These are phyloP conservation scores for Cryptosporidium bovis DNA, from an alignment of 169 alveolate species.

Conservation along the genomic window DNA sequence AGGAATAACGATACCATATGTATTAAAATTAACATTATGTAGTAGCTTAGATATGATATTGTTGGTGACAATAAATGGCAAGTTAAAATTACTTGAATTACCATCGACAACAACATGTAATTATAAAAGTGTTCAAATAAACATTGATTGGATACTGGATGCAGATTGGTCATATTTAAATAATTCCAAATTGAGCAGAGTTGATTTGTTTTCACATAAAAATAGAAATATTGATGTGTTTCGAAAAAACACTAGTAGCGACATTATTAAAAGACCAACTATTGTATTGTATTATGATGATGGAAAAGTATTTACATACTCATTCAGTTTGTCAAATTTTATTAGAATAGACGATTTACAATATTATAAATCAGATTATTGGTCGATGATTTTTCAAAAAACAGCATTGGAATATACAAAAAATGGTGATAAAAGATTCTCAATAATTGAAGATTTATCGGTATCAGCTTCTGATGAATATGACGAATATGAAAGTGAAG, in stretches of 20 bases:
- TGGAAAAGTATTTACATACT: conserved; percentile 42
- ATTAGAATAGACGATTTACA: conserved; percentile 65
- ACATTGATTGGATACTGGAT: conserved; percentile 31
- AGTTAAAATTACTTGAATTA: conserved; percentile 14
- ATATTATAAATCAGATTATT: conserved; percentile 32
- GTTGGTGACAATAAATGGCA: conserved; percentile 28
- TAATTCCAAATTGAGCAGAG: conserved; percentile 2
- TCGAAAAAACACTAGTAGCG: not conserved
- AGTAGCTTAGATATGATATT: conserved; percentile 21
- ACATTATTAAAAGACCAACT: not conserved
- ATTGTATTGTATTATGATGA: conserved; percentile 38
- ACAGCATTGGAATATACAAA: not conserved
- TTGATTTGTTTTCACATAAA: conserved; percentile 21
- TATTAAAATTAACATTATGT: conserved; percentile 29
- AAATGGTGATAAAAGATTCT: not conserved
- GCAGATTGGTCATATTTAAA: conserved; percentile 38
- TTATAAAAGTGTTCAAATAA: conserved; percentile 1
- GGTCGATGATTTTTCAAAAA: conserved; percentile 50
- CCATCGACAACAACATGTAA: not conserved
- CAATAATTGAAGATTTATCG: conserved; percentile 13
- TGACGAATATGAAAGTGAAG: conserved; percentile 11
- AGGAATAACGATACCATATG: conserved; percentile 44
- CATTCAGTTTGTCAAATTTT: conserved; percentile 33
- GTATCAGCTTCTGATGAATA: conserved; percentile 6
- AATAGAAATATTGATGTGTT: not conserved